Conservation (phyloP, 75 land plant genomes). For the Larix kaempferi region DNA sequence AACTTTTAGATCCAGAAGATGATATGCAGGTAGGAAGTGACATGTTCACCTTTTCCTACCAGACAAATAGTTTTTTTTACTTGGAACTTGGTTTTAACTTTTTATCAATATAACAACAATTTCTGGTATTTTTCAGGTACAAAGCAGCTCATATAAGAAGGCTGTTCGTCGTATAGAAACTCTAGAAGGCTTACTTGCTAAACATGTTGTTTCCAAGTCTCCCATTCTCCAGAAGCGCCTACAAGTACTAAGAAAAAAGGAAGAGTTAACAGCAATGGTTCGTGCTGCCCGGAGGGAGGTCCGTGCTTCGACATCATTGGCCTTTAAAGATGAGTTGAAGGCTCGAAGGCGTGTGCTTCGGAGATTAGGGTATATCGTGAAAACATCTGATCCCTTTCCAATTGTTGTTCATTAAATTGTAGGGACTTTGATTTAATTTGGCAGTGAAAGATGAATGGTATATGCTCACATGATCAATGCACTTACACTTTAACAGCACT, state of each 20-base stretch:
- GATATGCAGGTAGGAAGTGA: conserved; percentile 75
- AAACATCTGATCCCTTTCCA: not conserved
- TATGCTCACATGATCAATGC: not conserved
- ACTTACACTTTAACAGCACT: too few relatives aligned
- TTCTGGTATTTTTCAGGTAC: conserved; percentile 47
- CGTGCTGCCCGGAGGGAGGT: conserved; percentile 65
- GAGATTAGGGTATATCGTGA: conserved; percentile 68
- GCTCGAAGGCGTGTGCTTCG: conserved; percentile 88
- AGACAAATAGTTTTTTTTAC: not conserved
- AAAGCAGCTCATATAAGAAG: conserved; percentile 63
- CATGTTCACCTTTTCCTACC: not conserved
- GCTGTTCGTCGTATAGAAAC: conserved; percentile 73
- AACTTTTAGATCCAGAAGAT: conserved; percentile 86
- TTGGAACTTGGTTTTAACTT: not conserved
- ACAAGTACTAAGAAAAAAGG: conserved; percentile 62
- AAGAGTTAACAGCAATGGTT: conserved; percentile 67
- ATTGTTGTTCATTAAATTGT: not conserved
- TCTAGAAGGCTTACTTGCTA: conserved; percentile 65
- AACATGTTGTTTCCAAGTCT: conserved; percentile 66
- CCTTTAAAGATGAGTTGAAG: conserved; percentile 95
- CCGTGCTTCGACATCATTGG: conserved; percentile 78
- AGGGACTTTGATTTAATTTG: not conserved
- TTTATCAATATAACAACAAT: not conserved
- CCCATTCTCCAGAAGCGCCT: conserved; percentile 76
- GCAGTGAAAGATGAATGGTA: not conserved